phyloP scores from a whole-genome alignment of 176 grass and related monocot genomes.

The Carex kokanica region DNA sequence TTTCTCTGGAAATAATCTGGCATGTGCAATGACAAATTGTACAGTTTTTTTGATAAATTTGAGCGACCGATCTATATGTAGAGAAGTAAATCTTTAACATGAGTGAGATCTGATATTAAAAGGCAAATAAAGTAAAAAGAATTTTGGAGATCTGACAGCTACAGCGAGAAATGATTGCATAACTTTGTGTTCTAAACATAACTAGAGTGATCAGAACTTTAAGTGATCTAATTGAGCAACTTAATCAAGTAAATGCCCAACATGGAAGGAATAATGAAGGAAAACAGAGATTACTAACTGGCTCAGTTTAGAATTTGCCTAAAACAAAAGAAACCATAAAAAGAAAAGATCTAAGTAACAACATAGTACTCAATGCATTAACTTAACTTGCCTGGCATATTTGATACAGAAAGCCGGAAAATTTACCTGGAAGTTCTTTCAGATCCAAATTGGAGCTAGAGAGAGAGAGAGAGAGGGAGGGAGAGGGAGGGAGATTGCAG shows the following conservation, averaged over 20 bases:
- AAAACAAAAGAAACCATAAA: neutral
- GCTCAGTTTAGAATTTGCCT: neutral
- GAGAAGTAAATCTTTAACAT: neutral
- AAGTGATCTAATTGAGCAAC: slow-evolving; percentile 4
- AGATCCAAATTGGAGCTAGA: slow-evolving; percentile 15
- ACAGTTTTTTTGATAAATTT: neutral
- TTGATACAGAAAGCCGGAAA: neutral
- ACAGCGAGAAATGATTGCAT: neutral
- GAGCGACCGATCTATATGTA: neutral
- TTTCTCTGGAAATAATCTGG: neutral
- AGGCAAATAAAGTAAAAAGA: neutral
- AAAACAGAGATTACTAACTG: neutral
- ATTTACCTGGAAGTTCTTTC: slow-evolving; percentile 13
- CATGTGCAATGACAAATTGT: slow-evolving; percentile 8
- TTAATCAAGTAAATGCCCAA: neutral
- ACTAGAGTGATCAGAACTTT: neutral
- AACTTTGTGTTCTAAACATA: neutral
- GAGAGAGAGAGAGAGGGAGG: neutral
- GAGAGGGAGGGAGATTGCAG: neutral
- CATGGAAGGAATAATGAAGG: neutral
- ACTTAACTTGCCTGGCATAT: neutral
- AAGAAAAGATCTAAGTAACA: neutral
- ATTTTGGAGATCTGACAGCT: slow-evolving; percentile 3
- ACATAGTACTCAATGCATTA: neutral
- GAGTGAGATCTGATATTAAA: neutral